These are phyloP conservation scores for Boletus rubescentipes DNA, from an alignment of 768 basidiomycete genomes.

Conservation along the genomic window DNA sequence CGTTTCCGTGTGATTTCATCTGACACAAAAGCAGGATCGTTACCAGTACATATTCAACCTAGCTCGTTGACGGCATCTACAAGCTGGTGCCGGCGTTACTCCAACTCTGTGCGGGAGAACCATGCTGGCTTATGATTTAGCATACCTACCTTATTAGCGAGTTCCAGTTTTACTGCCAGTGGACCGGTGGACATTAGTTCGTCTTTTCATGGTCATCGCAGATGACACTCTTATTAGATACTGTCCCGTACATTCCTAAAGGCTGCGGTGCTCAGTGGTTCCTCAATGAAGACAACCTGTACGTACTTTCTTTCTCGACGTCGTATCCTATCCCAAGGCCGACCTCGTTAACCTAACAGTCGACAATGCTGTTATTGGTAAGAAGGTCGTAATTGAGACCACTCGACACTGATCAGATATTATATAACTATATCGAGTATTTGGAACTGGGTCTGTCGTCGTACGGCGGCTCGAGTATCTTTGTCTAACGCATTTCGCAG, in stretches of 20 bases:
- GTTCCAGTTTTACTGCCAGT: constrained; percentile 27
- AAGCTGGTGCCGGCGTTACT: too few relatives aligned
- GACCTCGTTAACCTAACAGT: constrained; percentile 46
- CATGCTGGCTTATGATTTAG: too few relatives aligned
- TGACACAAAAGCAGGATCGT: too few relatives aligned
- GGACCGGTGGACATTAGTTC: constrained; percentile 35
- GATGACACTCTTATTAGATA: constrained; percentile 41
- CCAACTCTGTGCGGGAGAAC: too few relatives aligned
- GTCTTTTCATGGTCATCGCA: neutral
- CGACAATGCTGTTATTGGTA: constrained; percentile 45
- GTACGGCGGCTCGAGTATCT: too few relatives aligned
- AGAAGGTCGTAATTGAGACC: neutral
- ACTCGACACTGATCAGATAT: neutral
- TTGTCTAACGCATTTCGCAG: constrained; percentile 5
- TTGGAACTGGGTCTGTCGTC: constrained; percentile 35
- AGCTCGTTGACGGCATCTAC: too few relatives aligned
- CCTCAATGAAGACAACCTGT: constrained; percentile 66
- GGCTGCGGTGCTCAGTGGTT: constrained; percentile 57
- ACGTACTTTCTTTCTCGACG: constrained; percentile 12
- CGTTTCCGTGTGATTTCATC: too few relatives aligned
- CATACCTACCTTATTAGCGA: too few relatives aligned
- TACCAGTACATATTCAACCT: too few relatives aligned
- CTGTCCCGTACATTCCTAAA: constrained; percentile 65
- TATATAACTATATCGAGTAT: constrained; percentile 23
- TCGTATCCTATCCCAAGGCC: neutral